Conservation (phyloP, 2,329 filamentous ascomycete species). For the Clathrospora elynae region DNA sequence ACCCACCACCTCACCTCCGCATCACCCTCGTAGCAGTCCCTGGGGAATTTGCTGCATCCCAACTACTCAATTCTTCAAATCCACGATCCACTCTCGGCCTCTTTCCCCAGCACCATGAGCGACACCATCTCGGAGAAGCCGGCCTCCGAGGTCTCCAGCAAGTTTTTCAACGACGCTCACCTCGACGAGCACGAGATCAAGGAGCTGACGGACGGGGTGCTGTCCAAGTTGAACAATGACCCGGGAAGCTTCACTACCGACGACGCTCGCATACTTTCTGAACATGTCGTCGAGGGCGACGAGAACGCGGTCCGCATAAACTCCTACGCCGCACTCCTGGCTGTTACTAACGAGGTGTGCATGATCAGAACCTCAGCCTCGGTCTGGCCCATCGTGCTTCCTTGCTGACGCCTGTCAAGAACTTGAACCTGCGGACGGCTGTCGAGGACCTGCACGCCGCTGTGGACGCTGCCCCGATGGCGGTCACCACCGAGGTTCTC, state of each 20-base stretch:
- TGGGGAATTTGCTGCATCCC: neutral
- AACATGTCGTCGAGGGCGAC: slow-evolving; percentile 31
- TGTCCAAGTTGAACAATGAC: slow-evolving; percentile 30
- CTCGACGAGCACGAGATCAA: slow-evolving; percentile 5
- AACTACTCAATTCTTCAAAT: slow-evolving; percentile 2
- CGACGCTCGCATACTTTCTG: slow-evolving; percentile 39
- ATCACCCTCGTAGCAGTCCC: too few species aligned
- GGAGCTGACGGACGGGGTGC: slow-evolving; percentile 7
- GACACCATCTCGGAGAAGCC: slow-evolving; percentile 5
- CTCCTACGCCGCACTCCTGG: slow-evolving; percentile 37
- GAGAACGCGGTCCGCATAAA: slow-evolving; percentile 34
- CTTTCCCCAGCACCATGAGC: slow-evolving; percentile 9
- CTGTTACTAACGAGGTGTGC: slow-evolving; percentile 30
- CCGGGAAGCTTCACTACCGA: slow-evolving; percentile 37
- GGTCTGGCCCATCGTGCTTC: slow-evolving; percentile 24
- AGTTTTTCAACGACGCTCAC: slow-evolving; percentile 2
- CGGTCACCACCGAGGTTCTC: slow-evolving; percentile 36
- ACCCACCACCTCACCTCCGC: too few species aligned
- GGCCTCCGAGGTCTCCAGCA: neutral
- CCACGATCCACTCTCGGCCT: slow-evolving; percentile 1
- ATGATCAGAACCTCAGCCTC: slow-evolving; percentile 14
- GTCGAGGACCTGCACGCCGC: slow-evolving; percentile 36
- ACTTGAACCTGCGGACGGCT: slow-evolving; percentile 34
- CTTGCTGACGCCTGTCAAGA: slow-evolving; percentile 33
- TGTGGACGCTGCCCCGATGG: slow-evolving; percentile 30